A percentile compares a stretch with the other conserved stretches of the same genome.
Evolutionary conservation across 108 stramenopile species (phyloP).

Genomic region (Epithemia pelagica): DNA sequence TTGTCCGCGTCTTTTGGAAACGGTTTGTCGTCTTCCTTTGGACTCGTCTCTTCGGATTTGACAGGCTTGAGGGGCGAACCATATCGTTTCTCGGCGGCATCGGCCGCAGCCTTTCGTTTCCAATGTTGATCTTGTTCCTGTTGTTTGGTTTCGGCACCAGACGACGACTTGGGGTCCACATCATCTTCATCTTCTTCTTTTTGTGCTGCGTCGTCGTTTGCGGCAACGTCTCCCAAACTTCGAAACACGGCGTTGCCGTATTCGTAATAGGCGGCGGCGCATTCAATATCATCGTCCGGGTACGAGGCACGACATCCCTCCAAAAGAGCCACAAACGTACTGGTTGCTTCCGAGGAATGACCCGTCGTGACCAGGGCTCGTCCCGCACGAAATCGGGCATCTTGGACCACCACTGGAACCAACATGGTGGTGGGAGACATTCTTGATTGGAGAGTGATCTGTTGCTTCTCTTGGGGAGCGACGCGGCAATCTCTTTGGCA

Average conservation of each 20-base stretch:
- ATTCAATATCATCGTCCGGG: slow-evolving; percentile 49
- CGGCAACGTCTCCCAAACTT: slow-evolving; percentile 14
- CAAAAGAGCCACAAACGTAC: slow-evolving; percentile 59
- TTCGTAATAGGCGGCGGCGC: slow-evolving; percentile 69
- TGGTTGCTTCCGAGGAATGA: slow-evolving; percentile 41
- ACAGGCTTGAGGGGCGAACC: background rate
- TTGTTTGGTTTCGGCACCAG: no score
- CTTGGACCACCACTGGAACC: slow-evolving; percentile 17
- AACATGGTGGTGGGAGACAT: no score
- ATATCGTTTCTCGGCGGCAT: slow-evolving; percentile 30
- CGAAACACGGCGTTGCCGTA: slow-evolving; percentile 77
- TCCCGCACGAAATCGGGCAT: slow-evolving; percentile 46
- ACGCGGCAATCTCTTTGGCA: no score
- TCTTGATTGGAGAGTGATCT: no score
- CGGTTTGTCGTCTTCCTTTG: background rate
- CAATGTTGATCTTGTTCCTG: background rate
- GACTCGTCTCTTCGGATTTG: slow-evolving; percentile 4
- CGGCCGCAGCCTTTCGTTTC: slow-evolving; percentile 30
- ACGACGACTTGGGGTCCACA: background rate
- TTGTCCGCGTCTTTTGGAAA: background rate
- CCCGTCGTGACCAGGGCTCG: slow-evolving; percentile 35
- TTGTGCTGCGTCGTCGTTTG: slow-evolving; percentile 9
- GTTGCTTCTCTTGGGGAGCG: no score
- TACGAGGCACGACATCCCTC: slow-evolving; percentile 36
- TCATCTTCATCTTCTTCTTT: slow-evolving; percentile 9